Percentiles rank a stretch among this genome's conserved stretches.
Conservation (phyloP, 129 eudicot genomes). For the Escallonia rubra region DNA sequence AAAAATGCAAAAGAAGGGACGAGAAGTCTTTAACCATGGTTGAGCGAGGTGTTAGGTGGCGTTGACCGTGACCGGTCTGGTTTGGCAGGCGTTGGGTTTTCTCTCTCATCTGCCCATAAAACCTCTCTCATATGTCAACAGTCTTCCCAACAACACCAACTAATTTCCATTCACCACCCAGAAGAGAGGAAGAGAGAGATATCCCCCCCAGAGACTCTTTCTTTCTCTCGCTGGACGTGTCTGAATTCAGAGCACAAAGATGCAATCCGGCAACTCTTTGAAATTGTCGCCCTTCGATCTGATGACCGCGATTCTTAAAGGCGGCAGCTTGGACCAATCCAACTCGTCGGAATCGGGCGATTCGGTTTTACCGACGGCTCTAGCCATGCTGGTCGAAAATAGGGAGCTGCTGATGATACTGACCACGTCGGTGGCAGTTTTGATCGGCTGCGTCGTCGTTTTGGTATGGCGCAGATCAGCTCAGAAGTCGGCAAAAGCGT, state of each 20-base stretch:
- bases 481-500: constrained; percentile 26
- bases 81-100: constrained; percentile 17
- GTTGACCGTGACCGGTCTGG: background rate
- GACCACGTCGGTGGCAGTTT: constrained; percentile 69
- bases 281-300: constrained; percentile 71
- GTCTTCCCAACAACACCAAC: constrained; percentile 34
- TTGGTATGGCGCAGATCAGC: constrained; percentile 63
- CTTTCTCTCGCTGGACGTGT: background rate
- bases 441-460: constrained; percentile 59
- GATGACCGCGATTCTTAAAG: constrained; percentile 54
- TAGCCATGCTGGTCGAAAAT: constrained; percentile 38
- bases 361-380: constrained; percentile 14
- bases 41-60: background rate
- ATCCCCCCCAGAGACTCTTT: background rate
- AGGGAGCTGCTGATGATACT: constrained; percentile 65
- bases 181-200: background rate
- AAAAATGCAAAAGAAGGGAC: background rate
- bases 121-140: background rate
- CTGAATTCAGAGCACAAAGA: constrained; percentile 4
- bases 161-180: background rate
- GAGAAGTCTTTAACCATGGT: background rate
- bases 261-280: constrained; percentile 49
- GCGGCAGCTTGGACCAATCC: constrained; percentile 32
- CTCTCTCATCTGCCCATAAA: constrained; percentile 24
- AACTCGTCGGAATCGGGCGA: constrained; percentile 31